These are phyloP conservation scores for Rosa lucieae DNA, from an alignment of 306 rosid genomes.

Conservation along the genomic window DNA sequence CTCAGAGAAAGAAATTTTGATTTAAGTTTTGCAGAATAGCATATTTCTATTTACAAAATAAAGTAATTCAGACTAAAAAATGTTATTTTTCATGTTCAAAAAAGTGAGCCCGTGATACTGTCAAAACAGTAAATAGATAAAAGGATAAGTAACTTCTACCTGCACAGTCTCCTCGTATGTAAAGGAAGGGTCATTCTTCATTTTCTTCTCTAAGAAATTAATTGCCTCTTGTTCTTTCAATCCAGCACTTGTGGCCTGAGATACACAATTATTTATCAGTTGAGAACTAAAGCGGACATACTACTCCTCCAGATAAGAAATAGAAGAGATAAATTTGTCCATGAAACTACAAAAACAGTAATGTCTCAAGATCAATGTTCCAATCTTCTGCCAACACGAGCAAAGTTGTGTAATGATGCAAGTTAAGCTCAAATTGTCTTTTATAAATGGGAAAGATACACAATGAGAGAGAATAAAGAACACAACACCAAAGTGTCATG, in stretches of 20 bases:
- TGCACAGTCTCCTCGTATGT: slow-evolving; percentile 95
- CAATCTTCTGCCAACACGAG: neutral
- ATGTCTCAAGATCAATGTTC: neutral
- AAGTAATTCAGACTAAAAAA: neutral
- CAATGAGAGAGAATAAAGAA: neutral
- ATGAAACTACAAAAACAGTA: neutral
- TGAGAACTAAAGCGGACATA: neutral
- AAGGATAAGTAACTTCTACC: slow-evolving; percentile 42
- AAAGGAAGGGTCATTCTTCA: slow-evolving; percentile 95
- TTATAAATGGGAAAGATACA: neutral
- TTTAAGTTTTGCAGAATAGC: neutral
- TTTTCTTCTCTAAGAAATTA: slow-evolving; percentile 98
- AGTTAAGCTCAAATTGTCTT: neutral
- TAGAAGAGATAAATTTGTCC: neutral
- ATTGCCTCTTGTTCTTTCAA: slow-evolving; percentile 97
- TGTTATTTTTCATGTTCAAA: neutral
- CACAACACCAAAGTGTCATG: neutral
- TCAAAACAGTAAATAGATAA: neutral
- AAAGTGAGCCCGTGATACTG: neutral
- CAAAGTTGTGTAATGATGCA: neutral
- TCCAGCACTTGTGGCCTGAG: slow-evolving; percentile 98
- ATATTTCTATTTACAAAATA: neutral
- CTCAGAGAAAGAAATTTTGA: neutral
- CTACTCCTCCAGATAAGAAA: neutral
- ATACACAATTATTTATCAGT: slow-evolving; percentile 19